Conservation (phyloP, 164 flowering plant genomes). For the Chimonanthus praecox region DNA sequence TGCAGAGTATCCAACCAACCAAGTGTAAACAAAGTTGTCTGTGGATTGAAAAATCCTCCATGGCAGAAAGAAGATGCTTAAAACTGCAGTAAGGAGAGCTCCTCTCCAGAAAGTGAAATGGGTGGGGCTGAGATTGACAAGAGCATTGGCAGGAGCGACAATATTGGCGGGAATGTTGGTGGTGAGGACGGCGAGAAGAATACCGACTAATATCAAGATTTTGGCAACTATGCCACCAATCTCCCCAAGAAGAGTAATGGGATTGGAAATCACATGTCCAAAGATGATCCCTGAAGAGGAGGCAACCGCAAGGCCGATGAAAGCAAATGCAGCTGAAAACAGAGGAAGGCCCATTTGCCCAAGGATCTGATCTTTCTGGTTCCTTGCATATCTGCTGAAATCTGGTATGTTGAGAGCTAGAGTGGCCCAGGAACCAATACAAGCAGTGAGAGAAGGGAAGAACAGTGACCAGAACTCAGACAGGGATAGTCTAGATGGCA, state of each 20-base stretch:
- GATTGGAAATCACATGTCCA: constrained; percentile 71
- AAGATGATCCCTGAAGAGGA: constrained; percentile 75
- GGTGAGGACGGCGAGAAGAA: constrained; percentile 73
- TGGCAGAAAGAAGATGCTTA: constrained; percentile 83
- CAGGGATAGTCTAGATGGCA: constrained; percentile 52
- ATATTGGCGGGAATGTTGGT: constrained; percentile 93
- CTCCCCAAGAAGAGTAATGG: constrained; percentile 63
- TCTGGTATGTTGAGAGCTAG: constrained; percentile 88
- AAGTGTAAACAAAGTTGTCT: neutral
- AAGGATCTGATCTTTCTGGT: constrained; percentile 71
- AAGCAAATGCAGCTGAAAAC: constrained; percentile 85
- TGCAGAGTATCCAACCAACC: constrained; percentile 38
- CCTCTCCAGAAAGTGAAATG: constrained; percentile 67
- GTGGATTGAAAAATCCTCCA: constrained; percentile 58
- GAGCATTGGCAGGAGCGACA: constrained; percentile 91
- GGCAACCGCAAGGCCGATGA: constrained; percentile 82
- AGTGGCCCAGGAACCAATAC: constrained; percentile 88
- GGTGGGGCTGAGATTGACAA: constrained; percentile 76
- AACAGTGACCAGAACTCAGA: constrained; percentile 75
- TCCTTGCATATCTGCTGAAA: constrained; percentile 75
- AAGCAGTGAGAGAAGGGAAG: constrained; percentile 89
- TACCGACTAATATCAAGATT: constrained; percentile 64
- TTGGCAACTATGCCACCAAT: constrained; percentile 43
- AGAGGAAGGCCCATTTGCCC: constrained; percentile 86
- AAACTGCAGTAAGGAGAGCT: constrained; percentile 73